Base-by-base conservation (phyloP, 495 filamentous ascomycete genomes). In the Pseudotulostoma volvatum region DNA sequence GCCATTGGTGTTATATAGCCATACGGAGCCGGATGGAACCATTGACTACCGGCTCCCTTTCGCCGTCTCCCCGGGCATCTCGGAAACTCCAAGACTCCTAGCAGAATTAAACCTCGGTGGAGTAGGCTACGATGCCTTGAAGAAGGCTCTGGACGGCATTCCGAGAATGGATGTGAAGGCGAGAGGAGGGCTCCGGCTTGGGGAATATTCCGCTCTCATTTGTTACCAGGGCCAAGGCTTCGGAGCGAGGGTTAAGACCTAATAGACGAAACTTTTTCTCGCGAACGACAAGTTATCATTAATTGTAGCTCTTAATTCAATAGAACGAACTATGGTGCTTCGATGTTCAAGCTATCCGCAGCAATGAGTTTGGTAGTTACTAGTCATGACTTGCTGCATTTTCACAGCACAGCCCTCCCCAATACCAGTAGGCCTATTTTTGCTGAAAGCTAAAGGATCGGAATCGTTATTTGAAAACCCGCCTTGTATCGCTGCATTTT, bases 1-100 rank as follows among this genome's bases (percentile, higher is more conserved):
- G 90, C 86, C 13, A 85, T 79, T 1, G n/a, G 83, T 88, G 0
- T 77, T 74, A 44, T 90, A 95, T 46, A 80, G 86, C 43, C 67
- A 84, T 37, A 78, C 77, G 15, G 73, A 86, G 17, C 70, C 75
- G 5, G 61, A 92, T 0, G 90, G 87, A 8, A 60, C 63, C 11
- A 94, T 95, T 43, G 42, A 73, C 11, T 84, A 87, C 49, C 64
- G 78, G 31, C 43, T 73, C 14, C 76, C 79, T 1, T 88, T 94
- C 51, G 68, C 74, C 7, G 79, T 87, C 7, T 80, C 77, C 3
- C 85, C 90, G 0, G 84, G 85, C 5, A 51, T 61, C 3, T 74
- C 75, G 2, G 53, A 66, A 38, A 79, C 76, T 1, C 90, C 90
- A 2, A 69, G 64, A 40, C 48, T 97, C 34, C 88, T 88, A 0